phyloP scores from a whole-genome alignment of 1,284 basidiomycete genomes.

The Apiotrichum akiyoshidainum region DNA sequence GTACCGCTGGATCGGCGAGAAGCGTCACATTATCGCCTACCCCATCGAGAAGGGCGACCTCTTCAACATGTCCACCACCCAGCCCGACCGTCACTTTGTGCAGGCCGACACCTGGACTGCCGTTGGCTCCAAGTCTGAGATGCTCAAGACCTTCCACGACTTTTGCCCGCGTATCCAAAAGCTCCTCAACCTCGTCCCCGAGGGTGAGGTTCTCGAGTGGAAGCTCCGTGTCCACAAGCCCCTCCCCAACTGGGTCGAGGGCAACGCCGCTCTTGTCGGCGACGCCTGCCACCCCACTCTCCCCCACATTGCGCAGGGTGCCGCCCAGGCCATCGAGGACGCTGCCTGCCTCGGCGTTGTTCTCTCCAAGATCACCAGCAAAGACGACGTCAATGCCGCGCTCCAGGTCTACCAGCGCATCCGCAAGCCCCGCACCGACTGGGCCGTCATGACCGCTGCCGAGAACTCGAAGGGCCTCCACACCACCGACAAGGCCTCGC shows the following conservation, averaged over 20 bases:
- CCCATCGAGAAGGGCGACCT: conserved; percentile 42
- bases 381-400: conserved; percentile 43
- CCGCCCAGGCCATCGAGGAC: conserved; percentile 50
- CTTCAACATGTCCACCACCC: conserved; percentile 49
- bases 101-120: conserved; percentile 46
- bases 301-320: conserved; percentile 47
- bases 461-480: conserved; percentile 47
- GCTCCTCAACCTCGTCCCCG: conserved; percentile 45
- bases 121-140: conserved; percentile 40
- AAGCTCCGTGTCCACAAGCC: conserved; percentile 47
- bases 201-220: conserved; percentile 49
- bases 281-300: conserved; percentile 46
- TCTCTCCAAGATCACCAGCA: conserved; percentile 36
- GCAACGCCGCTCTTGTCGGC: conserved; percentile 35
- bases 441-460: conserved; percentile 43
- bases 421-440: conserved; percentile 49
- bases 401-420: conserved; percentile 45
- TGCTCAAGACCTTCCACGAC: conserved; percentile 44
- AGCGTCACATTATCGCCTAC: conserved; percentile 49
- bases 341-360: conserved; percentile 46
- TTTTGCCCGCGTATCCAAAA: conserved; percentile 48
- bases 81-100: conserved; percentile 47
- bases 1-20: conserved; percentile 50
- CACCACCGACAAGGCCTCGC: conserved; percentile 31
- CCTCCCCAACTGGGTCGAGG: conserved; percentile 44